Conservation (phyloP, 441 rosid genomes). For the Codiaeum variegatum region DNA sequence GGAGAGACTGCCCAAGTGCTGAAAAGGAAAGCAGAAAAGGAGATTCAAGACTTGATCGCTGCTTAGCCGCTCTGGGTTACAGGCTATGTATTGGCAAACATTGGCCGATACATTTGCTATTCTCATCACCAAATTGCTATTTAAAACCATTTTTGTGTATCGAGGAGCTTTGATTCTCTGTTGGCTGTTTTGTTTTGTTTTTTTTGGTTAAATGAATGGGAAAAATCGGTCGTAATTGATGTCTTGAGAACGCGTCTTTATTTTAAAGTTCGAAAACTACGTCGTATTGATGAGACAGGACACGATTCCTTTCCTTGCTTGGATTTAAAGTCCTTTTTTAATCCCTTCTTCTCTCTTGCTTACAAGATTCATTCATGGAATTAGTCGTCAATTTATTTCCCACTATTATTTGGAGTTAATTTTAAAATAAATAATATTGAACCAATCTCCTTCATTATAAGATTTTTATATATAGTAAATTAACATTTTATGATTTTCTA, state of each 20-base stretch:
- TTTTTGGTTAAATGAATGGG: background rate
- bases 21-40: constrained; percentile 61
- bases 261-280: background rate
- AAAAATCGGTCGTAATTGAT: background rate
- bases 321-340: too few species aligned
- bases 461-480: too few species aligned
- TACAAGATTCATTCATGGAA: too few species aligned
- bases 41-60: constrained; percentile 58
- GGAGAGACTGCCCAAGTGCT: constrained; percentile 51
- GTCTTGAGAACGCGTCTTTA: background rate
- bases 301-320: too few species aligned
- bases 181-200: background rate
- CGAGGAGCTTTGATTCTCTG: background rate
- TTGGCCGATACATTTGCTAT: constrained; percentile 63
- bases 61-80: constrained; percentile 72
- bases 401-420: too few species aligned
- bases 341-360: too few species aligned
- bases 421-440: too few species aligned
- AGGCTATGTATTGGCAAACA: constrained; percentile 74
- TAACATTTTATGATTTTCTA: too few species aligned
- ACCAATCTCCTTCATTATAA: too few species aligned
- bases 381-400: too few species aligned
- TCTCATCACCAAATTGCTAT: constrained; percentile 53
- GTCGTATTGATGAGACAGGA: background rate
- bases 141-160: constrained; percentile 54